Conservation (phyloP, 139 green algal species). For the Chlamydomonas schloesseri region DNA sequence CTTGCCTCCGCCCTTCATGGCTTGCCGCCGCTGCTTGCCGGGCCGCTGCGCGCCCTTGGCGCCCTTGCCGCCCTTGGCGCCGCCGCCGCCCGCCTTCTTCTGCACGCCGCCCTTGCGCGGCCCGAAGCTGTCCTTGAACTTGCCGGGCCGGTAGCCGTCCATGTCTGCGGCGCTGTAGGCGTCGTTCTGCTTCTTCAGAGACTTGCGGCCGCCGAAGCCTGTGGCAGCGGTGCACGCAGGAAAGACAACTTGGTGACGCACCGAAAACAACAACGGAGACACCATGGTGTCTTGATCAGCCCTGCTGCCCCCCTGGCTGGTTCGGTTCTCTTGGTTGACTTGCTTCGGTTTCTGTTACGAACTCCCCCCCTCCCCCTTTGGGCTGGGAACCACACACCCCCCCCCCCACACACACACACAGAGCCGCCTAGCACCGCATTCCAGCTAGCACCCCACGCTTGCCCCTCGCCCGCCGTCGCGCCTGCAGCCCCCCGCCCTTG, state of each 20-base stretch:
- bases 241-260: no score
- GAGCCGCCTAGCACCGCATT: no score
- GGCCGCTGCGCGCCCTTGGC: slow-evolving; percentile 55
- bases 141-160: slow-evolving; percentile 67
- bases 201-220: slow-evolving; percentile 92
- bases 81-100: slow-evolving; percentile 18
- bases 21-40: slow-evolving; percentile 67
- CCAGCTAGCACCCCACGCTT: no score
- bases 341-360: no score
- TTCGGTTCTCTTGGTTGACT: no score
- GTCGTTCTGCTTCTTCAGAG: slow-evolving; percentile 93
- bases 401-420: no score
- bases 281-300: no score
- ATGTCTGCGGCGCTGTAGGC: slow-evolving; percentile 83
- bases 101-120: slow-evolving; percentile 37
- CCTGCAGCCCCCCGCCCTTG: not conserved
- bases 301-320: no score
- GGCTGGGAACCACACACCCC: no score
- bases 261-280: no score
- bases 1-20: slow-evolving; percentile 28
- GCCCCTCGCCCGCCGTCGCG: no score
- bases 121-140: slow-evolving; percentile 39
- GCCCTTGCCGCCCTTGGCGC: slow-evolving; percentile 32
- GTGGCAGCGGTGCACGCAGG: not conserved
- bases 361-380: no score